Conservation (phyloP, 23 red algal species). For the Gracilaria domingensis region DNA sequence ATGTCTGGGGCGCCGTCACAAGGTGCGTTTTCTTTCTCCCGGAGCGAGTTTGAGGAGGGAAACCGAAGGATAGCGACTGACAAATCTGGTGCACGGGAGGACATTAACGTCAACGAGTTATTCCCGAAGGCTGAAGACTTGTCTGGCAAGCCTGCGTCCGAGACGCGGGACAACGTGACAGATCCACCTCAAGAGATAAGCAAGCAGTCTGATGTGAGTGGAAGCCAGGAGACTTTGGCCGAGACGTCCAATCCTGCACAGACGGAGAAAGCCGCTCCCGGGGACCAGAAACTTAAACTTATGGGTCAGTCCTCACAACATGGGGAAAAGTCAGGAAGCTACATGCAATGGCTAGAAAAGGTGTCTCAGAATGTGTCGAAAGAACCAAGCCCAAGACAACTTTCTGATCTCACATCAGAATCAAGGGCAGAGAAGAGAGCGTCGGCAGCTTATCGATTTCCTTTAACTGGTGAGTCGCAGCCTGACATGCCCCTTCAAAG, state of each 20-base stretch:
- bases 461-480: neutral
- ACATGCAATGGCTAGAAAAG: constrained; percentile 24
- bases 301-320: neutral
- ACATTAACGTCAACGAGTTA: neutral
- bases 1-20: constrained; percentile 25
- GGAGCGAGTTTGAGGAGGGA: constrained; percentile 41
- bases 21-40: constrained; percentile 50
- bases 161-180: neutral
- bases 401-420: neutral
- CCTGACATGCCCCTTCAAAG: neutral
- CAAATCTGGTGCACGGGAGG: neutral
- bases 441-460: neutral
- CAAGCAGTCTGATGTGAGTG: neutral
- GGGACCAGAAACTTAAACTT: neutral
- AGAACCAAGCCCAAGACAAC: neutral
- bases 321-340: neutral
- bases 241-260: neutral
- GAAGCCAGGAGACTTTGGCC: neutral
- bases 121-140: neutral
- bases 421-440: neutral
- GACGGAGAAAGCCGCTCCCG: neutral
- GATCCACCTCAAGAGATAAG: neutral
- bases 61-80: neutral
- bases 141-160: neutral
- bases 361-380: neutral